Percentiles rank a stretch among this genome's conserved stretches.
Evolutionary conservation across 139 green algal species (phyloP).

Genomic region (Tetraselmis striata): DNA sequence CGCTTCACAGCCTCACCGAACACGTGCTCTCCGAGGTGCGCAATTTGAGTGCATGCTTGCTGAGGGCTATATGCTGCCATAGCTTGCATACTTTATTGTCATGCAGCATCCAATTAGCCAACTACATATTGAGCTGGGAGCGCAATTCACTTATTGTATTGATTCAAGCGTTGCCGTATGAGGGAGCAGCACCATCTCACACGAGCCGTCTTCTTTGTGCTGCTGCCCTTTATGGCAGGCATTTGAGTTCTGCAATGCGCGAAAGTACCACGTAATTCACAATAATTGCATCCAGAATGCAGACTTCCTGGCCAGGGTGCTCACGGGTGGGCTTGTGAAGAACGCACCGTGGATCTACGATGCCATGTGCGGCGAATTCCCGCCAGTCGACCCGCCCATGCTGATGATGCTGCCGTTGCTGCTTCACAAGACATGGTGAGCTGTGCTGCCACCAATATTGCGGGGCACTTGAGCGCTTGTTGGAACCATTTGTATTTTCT

Average conservation of each 20-base stretch:
- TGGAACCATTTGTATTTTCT: not conserved
- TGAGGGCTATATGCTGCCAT: too few relatives aligned
- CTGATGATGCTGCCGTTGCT: constrained; percentile 30
- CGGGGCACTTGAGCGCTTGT: not conserved
- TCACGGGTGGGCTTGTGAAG: constrained; percentile 25
- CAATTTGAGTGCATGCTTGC: too few relatives aligned
- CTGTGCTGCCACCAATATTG: constrained; percentile 2
- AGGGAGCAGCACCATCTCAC: too few relatives aligned
- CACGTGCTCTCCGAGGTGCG: constrained; percentile 8
- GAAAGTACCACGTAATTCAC: constrained; percentile 28
- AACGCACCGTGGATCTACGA: constrained; percentile 39
- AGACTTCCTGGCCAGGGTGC: constrained; percentile 27
- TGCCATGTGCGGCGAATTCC: constrained; percentile 21
- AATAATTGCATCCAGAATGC: constrained; percentile 49
- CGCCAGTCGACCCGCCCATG: constrained; percentile 23
- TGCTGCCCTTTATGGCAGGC: too few relatives aligned
- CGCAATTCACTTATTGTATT: too few relatives aligned
- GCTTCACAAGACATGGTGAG: constrained; percentile 28
- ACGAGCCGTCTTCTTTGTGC: too few relatives aligned
- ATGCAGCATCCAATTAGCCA: too few relatives aligned
- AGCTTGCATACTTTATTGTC: too few relatives aligned
- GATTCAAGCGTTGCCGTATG: too few relatives aligned
- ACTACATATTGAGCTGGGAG: too few relatives aligned
- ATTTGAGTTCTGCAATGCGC: constrained; percentile 22
- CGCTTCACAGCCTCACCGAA: constrained; percentile 6